Evolutionary conservation across 306 rosid species (phyloP).

Genomic region (Herpetospermum pedunculosum): DNA sequence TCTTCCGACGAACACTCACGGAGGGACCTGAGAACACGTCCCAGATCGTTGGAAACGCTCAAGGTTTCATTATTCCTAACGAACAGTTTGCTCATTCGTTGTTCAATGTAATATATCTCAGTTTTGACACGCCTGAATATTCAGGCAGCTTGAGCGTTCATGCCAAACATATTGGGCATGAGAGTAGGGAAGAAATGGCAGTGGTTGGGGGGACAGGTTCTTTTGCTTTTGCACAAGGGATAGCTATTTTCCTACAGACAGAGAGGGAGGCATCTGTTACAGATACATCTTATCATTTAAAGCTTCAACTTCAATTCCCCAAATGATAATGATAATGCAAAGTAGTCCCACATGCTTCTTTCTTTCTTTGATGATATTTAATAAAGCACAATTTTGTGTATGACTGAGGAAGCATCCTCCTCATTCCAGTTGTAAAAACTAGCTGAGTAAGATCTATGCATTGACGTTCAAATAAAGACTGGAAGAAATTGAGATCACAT

Average conservation of each 20-base stretch:
- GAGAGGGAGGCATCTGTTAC: background rate
- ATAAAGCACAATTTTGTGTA: conserved; percentile 5
- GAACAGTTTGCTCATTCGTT: conserved; percentile 46
- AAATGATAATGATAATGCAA: conserved; percentile 21
- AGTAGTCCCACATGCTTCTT: background rate
- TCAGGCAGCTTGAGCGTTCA: conserved; percentile 61
- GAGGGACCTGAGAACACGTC: conserved; percentile 69
- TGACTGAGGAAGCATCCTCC: background rate
- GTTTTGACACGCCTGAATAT: conserved; percentile 45
- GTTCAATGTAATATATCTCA: conserved; percentile 60
- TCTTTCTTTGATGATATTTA: background rate
- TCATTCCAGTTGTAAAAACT: background rate
- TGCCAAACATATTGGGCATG: conserved; percentile 26
- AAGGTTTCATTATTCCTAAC: conserved; percentile 55
- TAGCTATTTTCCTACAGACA: conserved; percentile 41
- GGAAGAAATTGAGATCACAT: background rate
- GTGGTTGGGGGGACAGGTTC: conserved; percentile 84
- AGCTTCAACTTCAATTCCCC: conserved; percentile 48
- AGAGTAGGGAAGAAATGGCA: conserved; percentile 26
- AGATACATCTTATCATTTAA: conserved; percentile 39
- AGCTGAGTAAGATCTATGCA: background rate
- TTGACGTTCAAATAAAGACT: background rate
- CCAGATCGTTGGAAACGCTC: conserved; percentile 47
- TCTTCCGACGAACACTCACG: conserved; percentile 49
- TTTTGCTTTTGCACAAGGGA: conserved; percentile 83